Conservation (phyloP, 2,329 filamentous ascomycete genomes). For the Bipolaris zeicola region DNA sequence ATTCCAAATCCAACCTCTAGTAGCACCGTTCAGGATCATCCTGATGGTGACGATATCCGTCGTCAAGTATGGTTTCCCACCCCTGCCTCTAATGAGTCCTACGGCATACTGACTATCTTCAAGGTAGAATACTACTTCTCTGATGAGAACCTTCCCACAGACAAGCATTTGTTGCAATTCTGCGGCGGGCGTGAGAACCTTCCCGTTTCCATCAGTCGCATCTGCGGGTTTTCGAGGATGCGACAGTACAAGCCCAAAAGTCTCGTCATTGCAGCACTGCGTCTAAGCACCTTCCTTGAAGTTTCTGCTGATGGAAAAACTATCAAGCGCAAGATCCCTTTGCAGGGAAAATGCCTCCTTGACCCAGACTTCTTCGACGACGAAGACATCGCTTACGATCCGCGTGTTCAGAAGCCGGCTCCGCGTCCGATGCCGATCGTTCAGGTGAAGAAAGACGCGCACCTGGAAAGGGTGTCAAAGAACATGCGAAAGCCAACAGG, state of each 20-base stretch:
- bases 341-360: constrained; percentile 39
- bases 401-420: constrained; percentile 27
- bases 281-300: constrained; percentile 50
- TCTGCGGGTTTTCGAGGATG: constrained; percentile 55
- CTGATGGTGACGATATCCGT: constrained; percentile 36
- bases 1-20: background rate
- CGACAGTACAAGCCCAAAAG: constrained; percentile 49
- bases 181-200: constrained; percentile 50
- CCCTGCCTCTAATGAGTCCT: background rate
- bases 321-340: constrained; percentile 51
- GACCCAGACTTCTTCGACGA: constrained; percentile 36
- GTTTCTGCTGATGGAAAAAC: constrained; percentile 50
- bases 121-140: constrained; percentile 59
- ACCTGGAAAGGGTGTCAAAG: constrained; percentile 47
- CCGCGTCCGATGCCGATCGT: constrained; percentile 31
- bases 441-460: constrained; percentile 36
- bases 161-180: constrained; percentile 51
- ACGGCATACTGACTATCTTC: constrained; percentile 8
- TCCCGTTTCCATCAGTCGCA: constrained; percentile 51
- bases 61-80: constrained; percentile 29
- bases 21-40: constrained; percentile 24
- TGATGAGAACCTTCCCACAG: constrained; percentile 53
- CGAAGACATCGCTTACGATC: constrained; percentile 40
- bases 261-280: constrained; percentile 50
- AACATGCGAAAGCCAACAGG: constrained; percentile 52